Evolutionary conservation across 768 basidiomycete species (phyloP), one percentile per base, ranked within the genome.

Genomic region (Boletus vermiculosoides): DNA sequence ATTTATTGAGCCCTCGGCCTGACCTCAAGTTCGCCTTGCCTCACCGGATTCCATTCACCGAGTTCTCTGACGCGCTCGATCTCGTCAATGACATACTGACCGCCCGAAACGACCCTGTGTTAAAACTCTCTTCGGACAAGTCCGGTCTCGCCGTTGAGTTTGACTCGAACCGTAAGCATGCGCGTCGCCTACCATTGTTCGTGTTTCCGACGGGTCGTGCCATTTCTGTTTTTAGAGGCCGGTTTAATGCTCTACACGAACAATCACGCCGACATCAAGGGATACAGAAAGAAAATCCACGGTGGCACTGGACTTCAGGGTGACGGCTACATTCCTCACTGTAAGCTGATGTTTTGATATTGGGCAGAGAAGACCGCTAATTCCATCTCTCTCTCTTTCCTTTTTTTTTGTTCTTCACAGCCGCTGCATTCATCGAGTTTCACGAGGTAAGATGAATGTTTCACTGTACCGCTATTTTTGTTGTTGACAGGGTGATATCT

Each of bases 161-260:
- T 66, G 79, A 83, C 59, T 82, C 84, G 10, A 90, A 91, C 69
- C 88, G 88, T 90, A 60, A 57, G 87, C 18, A 49, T n/a, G 34
- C 30, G 2, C 37, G 41, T 33, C 52, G 45, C n/a, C 50, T 42
- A 13, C 39, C 8, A 13, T n/a, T 40, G 22, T 53, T 50, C 23
- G 5, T 45, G 36, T 10, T 52, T 28, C 36, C 20, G 23, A 52
- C 57, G 13, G 11, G 25, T 30, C 30, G 16, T 23, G 58, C 15
- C 16, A 22, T 40, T 16, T 28, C 45, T 23, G 18, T 39, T 7
- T 25, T 16, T 58, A 90, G 89, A 92, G 70, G 81, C 79, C 10
- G 88, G 88, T 13, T 78, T 88, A 37, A 89, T 90, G 80, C 85
- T 89, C 63, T 90, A 90, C 67, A 80, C 86, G 3, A 84, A 85